These are phyloP conservation scores for Talaromyces nanjingensis DNA, from an alignment of 495 filamentous ascomycete species.

Conservation along the genomic window DNA sequence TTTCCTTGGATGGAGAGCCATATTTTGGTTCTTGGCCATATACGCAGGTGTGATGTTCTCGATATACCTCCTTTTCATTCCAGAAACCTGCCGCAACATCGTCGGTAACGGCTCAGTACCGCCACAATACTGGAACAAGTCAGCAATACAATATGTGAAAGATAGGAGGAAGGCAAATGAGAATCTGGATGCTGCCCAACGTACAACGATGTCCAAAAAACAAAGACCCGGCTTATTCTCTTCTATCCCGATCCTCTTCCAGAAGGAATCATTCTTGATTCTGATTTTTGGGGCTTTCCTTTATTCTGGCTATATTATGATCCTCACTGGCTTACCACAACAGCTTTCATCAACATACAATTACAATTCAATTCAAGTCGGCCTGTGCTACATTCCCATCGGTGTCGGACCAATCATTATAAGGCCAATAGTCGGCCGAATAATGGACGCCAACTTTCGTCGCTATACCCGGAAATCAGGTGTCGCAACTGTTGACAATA, in stretches of 20 bases:
- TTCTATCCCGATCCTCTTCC: neutral
- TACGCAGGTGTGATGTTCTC: constrained; percentile 36
- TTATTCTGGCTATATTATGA: constrained; percentile 13
- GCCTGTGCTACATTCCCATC: constrained; percentile 41
- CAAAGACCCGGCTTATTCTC: neutral
- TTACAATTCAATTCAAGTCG: constrained; percentile 30
- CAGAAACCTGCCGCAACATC: constrained; percentile 39
- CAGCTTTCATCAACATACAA: neutral
- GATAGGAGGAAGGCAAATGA: constrained; percentile 8
- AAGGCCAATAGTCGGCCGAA: constrained; percentile 25
- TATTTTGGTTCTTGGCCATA: constrained; percentile 72
- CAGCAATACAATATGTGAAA: constrained; percentile 17
- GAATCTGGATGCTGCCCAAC: constrained; percentile 1
- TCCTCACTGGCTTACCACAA: constrained; percentile 29
- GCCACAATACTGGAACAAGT: constrained; percentile 30
- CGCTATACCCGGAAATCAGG: constrained; percentile 24
- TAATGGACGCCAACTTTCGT: constrained; percentile 38
- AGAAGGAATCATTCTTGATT: constrained; percentile 3
- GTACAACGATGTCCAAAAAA: neutral
- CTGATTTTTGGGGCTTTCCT: constrained; percentile 13
- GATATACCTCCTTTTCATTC: constrained; percentile 28
- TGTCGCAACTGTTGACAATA: constrained; percentile 23
- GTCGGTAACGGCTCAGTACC: constrained; percentile 39
- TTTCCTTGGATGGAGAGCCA: constrained; percentile 61
- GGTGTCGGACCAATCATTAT: constrained; percentile 32